Base-by-base conservation (phyloP, 129 eudicot species). In the Sambucus nigra region DNA sequence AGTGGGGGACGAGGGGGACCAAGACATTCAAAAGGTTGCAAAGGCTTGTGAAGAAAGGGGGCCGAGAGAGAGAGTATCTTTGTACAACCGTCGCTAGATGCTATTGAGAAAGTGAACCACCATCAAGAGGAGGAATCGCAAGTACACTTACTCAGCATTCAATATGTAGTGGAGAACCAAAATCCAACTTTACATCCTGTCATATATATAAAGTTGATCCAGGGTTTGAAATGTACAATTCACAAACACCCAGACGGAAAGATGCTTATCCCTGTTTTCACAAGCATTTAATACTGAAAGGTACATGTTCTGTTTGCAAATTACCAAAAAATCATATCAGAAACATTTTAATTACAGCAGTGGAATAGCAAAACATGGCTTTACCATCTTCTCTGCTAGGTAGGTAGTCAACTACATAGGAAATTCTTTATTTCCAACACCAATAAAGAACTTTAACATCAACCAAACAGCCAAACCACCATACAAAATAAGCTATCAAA, bases 261-360 rank as follows among this genome's bases (percentile, higher is more conserved):
- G 48, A 57, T 57, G 63, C 63, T 15, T 24, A 24, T 10, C 39
- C 18, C 15, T 16, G 22, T 20, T 24, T 41, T 41, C 63, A 57
- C 6, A 15, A 39, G 35, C 51, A 40, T 57, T 40, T 14, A 25
- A 40, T 23, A 23, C 24, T 14, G 5, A n/a, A n/a, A n/a, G n/a
- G 12, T 26, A 39, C 31, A 57, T 2, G 41, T 22, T 9, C n/a
- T 57, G n/a, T 39, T n/a, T 57, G n/a, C 38, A 9, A 57, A 53
- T 44, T 33, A 31, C 48, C 9, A 56, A 12, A 23, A 56, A 38
- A 59, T 71, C 62, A 71, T 59, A 57, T 64, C 19, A 59, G 77
- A 59, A 72, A 72, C 68, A 66, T 72, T 56, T 73, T 61, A 60
- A 69, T 73, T 73, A 74, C 76, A 51, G 57, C 31, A 68, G 63